A percentile compares a stretch with the other conserved stretches of the same genome.
Evolutionary conservation across 345 rosid genomes (phyloP).

Genomic region (Sonneratia caseolaris): DNA sequence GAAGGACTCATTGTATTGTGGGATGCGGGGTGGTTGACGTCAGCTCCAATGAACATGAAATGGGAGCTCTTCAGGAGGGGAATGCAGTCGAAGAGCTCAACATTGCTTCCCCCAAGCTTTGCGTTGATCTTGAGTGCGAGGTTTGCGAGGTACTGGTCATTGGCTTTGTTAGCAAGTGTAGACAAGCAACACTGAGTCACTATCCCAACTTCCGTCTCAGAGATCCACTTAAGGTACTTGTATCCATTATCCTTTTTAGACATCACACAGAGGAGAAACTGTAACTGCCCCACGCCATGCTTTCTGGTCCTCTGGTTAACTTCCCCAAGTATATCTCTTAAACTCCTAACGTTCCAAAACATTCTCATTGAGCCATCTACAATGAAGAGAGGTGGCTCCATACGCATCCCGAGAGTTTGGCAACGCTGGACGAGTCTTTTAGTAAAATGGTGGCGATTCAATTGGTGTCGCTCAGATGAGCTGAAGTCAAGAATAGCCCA

Average conservation of each 20-base stretch:
- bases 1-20: constrained; percentile 53
- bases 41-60: constrained; percentile 87
- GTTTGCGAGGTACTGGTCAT: constrained; percentile 64
- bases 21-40: constrained; percentile 79
- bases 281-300: constrained; percentile 25
- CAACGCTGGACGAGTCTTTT: constrained; percentile 33
- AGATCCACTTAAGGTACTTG: constrained; percentile 72
- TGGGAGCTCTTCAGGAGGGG: constrained; percentile 33
- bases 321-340: constrained; percentile 33
- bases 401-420: constrained; percentile 41
- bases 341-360: constrained; percentile 25
- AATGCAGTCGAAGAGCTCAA: constrained; percentile 48
- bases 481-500: constrained; percentile 83
- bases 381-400: constrained; percentile 36
- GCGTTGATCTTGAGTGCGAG: constrained; percentile 86
- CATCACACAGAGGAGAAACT: constrained; percentile 72
- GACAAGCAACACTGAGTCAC: constrained; percentile 84
- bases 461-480: constrained; percentile 12
- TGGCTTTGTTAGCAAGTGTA: constrained; percentile 20
- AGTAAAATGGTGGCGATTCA: constrained; percentile 25
- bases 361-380: constrained; percentile 27
- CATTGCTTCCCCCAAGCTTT: constrained; percentile 92
- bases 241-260: constrained; percentile 50
- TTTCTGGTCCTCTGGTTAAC: constrained; percentile 22
- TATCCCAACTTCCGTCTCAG: constrained; percentile 68